Evolutionary conservation across 495 filamentous ascomycete species (phyloP).

Genomic region (Daldinia vernicosa): DNA sequence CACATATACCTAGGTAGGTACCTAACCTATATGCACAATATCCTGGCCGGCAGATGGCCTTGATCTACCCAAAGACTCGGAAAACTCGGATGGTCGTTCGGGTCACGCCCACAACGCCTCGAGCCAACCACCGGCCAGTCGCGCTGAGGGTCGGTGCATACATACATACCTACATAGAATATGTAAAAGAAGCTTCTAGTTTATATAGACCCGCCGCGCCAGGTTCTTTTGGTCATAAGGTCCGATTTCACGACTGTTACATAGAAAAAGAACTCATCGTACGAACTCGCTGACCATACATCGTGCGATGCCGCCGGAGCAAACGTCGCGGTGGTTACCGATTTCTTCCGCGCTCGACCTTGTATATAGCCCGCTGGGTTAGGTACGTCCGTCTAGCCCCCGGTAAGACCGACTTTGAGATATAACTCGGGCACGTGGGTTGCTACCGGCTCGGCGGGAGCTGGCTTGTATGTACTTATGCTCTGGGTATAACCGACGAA

Average conservation of each 20-base stretch:
- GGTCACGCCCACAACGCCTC: neutral
- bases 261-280: neutral
- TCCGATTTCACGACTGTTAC: neutral
- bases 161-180: too few species aligned
- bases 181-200: conserved; percentile 16
- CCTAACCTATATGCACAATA: neutral
- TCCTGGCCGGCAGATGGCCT: conserved; percentile 1
- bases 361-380: neutral
- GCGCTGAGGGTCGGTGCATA: neutral
- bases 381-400: neutral
- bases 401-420: conserved; percentile 7
- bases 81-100: conserved; percentile 13
- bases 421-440: neutral
- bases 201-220: neutral
- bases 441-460: neutral
- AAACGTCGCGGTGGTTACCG: neutral
- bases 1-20: neutral
- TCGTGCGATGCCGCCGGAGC: neutral
- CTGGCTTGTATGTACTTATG: neutral
- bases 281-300: neutral
- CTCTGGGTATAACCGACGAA: neutral
- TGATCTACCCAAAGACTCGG: conserved; percentile 5
- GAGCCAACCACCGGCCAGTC: conserved; percentile 8
- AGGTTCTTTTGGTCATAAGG: neutral
- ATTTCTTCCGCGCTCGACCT: neutral